Conservation (phyloP, 129 eudicot genomes). For the Helichrysum umbraculigerum region DNA sequence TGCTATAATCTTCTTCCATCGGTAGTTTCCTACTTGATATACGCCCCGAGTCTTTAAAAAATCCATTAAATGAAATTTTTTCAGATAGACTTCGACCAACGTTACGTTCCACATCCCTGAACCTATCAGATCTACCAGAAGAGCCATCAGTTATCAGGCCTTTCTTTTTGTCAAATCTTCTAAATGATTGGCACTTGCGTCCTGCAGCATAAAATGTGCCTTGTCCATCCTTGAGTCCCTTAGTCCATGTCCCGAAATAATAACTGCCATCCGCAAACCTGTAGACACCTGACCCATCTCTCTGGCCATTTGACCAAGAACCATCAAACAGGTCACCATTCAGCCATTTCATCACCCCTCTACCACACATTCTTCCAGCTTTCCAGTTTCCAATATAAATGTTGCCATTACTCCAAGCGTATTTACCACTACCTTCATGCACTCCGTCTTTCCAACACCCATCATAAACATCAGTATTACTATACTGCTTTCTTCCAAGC, state of each 20-base stretch:
- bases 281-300: conserved; percentile 88
- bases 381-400: conserved; percentile 90
- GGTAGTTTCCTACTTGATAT: conserved; percentile 49
- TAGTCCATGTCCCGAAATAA: conserved; percentile 91
- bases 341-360: conserved; percentile 93
- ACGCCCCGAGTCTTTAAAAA: conserved; percentile 56
- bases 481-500: conserved; percentile 74
- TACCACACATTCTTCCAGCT: conserved; percentile 80
- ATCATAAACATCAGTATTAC: conserved; percentile 77
- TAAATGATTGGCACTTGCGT: conserved; percentile 49
- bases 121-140: conserved; percentile 42
- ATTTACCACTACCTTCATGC: conserved; percentile 88
- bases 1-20: conserved; percentile 42
- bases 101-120: conserved; percentile 37
- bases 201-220: conserved; percentile 88
- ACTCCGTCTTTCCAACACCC: conserved; percentile 96
- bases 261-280: conserved; percentile 85
- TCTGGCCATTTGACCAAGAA: conserved; percentile 72
- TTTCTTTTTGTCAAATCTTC: conserved; percentile 43
- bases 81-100: conserved; percentile 64
- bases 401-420: conserved; percentile 77
- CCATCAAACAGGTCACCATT: conserved; percentile 97
- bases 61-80: conserved; percentile 38
- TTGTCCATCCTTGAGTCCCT: conserved; percentile 89
- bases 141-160: conserved; percentile 45